phyloP scores from a whole-genome alignment of 257 asterid species.

The Anisodus tanguticus region DNA sequence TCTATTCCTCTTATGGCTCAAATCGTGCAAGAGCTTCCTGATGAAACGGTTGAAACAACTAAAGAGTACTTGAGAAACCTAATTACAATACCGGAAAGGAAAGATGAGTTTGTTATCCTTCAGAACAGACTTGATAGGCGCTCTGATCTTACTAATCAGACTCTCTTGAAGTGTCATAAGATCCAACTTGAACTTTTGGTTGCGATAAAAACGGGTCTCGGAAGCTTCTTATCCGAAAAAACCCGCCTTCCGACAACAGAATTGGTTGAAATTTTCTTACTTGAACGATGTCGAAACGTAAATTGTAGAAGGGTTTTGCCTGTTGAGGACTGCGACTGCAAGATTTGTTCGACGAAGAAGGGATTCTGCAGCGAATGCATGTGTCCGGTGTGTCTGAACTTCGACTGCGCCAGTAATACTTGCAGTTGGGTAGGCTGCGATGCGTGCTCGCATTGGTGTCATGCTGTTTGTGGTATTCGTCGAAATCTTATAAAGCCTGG shows the following conservation, averaged over 20 bases:
- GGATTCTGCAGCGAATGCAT: conserved; percentile 98
- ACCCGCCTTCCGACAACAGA: conserved; percentile 52
- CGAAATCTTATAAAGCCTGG: conserved; percentile 75
- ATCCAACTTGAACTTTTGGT: conserved; percentile 72
- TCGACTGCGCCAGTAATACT: conserved; percentile 83
- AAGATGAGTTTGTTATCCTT: conserved; percentile 61
- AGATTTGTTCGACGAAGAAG: conserved; percentile 74
- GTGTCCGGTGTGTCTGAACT: conserved; percentile 88
- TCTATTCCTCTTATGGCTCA: conserved; percentile 73
- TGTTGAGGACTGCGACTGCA: conserved; percentile 87
- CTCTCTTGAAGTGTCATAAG: conserved; percentile 76
- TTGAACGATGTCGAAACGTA: conserved; percentile 83
- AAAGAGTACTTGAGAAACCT: conserved; percentile 66
- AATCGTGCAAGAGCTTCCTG: conserved; percentile 75
- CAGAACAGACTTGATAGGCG: conserved; percentile 76
- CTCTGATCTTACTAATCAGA: conserved; percentile 68
- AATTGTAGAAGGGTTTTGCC: conserved; percentile 73
- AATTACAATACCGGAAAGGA: conserved; percentile 57
- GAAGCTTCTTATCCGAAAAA: conserved; percentile 58
- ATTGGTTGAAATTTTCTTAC: conserved; percentile 69
- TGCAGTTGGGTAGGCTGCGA: conserved; percentile 99
- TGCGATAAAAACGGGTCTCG: conserved; percentile 72
- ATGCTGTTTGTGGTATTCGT: conserved; percentile 74
- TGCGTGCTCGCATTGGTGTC: conserved; percentile 94
- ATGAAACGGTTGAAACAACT: conserved; percentile 70